A percentile compares a stretch with the other conserved stretches of the same genome.
Conservation (phyloP, 2,329 filamentous ascomycete genomes). For the Epichloe bromicola region DNA sequence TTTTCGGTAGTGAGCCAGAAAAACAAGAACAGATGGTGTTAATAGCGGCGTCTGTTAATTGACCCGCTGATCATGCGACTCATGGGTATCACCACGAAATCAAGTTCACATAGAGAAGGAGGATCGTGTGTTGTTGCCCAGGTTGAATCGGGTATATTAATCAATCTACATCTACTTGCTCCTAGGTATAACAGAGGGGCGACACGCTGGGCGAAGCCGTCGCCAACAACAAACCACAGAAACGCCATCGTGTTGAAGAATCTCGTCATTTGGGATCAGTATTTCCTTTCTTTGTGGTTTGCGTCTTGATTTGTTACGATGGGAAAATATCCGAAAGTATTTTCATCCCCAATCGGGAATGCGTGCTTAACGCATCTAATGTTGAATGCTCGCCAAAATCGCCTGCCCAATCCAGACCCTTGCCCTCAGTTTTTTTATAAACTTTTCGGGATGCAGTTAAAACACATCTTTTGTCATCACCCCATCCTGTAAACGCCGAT, state of each 20-base stretch:
- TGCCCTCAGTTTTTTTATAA: constrained; percentile 18
- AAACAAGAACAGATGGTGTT: too few relatives aligned
- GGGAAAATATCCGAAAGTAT: constrained; percentile 10
- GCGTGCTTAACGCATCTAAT: constrained; percentile 21
- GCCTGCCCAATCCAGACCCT: constrained; percentile 10
- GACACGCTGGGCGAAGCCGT: background rate
- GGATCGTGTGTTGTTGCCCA: constrained; percentile 4
- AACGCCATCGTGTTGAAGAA: constrained; percentile 11
- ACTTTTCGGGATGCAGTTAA: constrained; percentile 22
- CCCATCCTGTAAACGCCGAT: constrained; percentile 37
- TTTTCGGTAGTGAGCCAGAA: too few relatives aligned
- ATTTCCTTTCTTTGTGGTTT: constrained; percentile 1
- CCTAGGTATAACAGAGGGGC: background rate
- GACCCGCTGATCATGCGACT: too few relatives aligned
- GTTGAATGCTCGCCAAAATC: constrained; percentile 26
- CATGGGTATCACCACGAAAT: too few relatives aligned
- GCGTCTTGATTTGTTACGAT: constrained; percentile 11
- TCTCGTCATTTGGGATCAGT: constrained; percentile 2
- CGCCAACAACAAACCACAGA: background rate
- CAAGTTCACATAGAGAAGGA: too few relatives aligned
- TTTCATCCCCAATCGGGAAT: constrained; percentile 18
- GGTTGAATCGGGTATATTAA: constrained; percentile 11
- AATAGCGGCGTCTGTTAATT: too few relatives aligned
- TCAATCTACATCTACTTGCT: constrained; percentile 5
- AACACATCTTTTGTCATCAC: constrained; percentile 22